Conservation (phyloP, 1,284 basidiomycete genomes). For the Agaricales sp. region DNA sequence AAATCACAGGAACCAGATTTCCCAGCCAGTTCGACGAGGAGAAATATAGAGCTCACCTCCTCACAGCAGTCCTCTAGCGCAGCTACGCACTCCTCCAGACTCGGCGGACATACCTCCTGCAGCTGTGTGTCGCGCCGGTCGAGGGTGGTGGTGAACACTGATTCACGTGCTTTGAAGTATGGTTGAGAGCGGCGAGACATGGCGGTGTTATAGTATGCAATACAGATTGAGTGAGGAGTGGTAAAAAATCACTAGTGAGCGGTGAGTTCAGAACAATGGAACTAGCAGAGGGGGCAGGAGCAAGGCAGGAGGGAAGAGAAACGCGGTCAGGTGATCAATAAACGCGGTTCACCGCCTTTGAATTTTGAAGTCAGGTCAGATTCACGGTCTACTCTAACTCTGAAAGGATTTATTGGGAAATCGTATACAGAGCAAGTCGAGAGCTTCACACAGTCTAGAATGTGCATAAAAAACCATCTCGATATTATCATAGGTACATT, state of each 20-base stretch:
- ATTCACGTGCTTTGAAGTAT: constrained; percentile 52
- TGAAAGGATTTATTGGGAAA: too few species aligned
- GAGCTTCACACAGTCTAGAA: too few species aligned
- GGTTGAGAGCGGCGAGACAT: constrained; percentile 53
- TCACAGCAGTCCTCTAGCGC: constrained; percentile 70
- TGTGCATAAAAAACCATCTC: too few species aligned
- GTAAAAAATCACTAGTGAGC: background rate
- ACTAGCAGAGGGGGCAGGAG: background rate
- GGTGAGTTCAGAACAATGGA: background rate
- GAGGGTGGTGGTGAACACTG: constrained; percentile 51
- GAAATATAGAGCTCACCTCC: constrained; percentile 31
- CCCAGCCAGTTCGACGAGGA: background rate
- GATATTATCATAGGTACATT: too few species aligned
- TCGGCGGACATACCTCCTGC: constrained; percentile 54
- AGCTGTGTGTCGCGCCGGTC: constrained; percentile 50
- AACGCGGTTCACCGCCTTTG: too few species aligned
- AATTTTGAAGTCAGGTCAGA: too few species aligned
- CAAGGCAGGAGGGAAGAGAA: background rate
- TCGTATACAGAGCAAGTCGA: too few species aligned
- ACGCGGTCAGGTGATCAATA: background rate
- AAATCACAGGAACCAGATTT: background rate
- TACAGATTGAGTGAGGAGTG: background rate
- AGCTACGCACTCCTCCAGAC: constrained; percentile 59
- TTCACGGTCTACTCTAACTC: too few species aligned
- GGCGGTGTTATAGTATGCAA: background rate